Evolutionary conservation across 768 basidiomycete species (phyloP).

Genomic region (Hygrophoropsis aurantiaca): DNA sequence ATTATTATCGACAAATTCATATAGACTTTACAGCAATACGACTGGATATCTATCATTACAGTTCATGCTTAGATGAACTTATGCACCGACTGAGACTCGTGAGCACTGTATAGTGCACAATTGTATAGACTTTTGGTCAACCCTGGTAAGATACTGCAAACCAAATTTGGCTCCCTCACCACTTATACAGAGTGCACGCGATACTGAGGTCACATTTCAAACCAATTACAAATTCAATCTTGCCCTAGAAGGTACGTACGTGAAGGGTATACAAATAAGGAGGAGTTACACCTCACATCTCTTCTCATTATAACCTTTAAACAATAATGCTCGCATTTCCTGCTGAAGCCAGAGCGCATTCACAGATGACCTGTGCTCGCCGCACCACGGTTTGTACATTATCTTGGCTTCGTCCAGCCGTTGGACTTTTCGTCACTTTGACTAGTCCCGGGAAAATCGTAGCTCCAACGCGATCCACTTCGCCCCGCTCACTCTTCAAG

Average conservation of each 20-base stretch:
- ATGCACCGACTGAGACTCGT: no score
- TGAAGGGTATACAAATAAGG: no score
- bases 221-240: no score
- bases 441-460: constrained; percentile 88
- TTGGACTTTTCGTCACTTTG: constrained; percentile 58
- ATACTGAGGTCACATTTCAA: no score
- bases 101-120: no score
- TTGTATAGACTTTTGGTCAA: no score
- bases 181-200: no score
- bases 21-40: constrained; percentile 9
- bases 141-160: no score
- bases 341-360: constrained; percentile 60
- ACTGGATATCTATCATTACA: not conserved
- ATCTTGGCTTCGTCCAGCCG: constrained; percentile 39
- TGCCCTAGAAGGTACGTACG: no score
- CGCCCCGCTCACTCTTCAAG: constrained; percentile 70
- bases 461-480: constrained; percentile 74
- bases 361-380: constrained; percentile 84
- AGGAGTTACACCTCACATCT: no score
- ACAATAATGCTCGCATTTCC: constrained; percentile 1
- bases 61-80: no score
- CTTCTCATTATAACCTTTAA: not conserved
- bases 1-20: constrained; percentile 8
- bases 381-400: constrained; percentile 73
- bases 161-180: no score